Percentiles rank a stretch among this genome's conserved stretches.
Evolutionary conservation across 768 basidiomycete genomes (phyloP).

Genomic region (Leucocoprinus birnbaumii): DNA sequence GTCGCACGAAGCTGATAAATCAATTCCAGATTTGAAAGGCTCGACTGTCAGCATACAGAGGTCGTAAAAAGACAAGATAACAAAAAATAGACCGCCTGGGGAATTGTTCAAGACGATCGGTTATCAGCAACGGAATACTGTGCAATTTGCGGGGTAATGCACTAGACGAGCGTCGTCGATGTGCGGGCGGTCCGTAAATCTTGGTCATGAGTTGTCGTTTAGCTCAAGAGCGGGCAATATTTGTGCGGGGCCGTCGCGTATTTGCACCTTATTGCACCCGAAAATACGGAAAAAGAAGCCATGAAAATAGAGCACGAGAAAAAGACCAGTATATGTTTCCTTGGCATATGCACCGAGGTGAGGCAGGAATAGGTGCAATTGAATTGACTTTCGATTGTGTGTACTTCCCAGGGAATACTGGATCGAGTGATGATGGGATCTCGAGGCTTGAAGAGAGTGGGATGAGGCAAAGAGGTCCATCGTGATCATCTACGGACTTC

Average conservation of each 20-base stretch:
- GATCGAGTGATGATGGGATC: constrained; percentile 5
- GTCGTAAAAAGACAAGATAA: too few relatives aligned
- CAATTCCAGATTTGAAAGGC: too few relatives aligned
- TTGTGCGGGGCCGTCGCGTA: constrained; percentile 4
- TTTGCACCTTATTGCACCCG: constrained; percentile 11
- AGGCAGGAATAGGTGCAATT: constrained; percentile 6
- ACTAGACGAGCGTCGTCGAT: background rate
- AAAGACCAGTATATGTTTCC: background rate
- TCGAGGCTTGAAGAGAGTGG: background rate
- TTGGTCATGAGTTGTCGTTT: constrained; percentile 11
- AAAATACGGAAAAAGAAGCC: constrained; percentile 10
- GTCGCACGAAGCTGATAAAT: too few relatives aligned
- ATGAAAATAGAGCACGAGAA: constrained; percentile 3
- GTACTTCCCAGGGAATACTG: background rate
- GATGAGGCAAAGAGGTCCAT: constrained; percentile 7
- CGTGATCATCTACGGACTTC: background rate
- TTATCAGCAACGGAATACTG: background rate
- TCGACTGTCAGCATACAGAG: too few relatives aligned
- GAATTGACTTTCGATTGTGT: constrained; percentile 9
- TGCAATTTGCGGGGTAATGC: too few relatives aligned
- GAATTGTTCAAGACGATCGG: too few relatives aligned
- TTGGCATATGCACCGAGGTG: constrained; percentile 10
- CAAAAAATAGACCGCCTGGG: too few relatives aligned
- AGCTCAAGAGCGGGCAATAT: background rate
- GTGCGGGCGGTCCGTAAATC: background rate